A percentile compares a stretch with the other conserved stretches of the same genome.
These are phyloP conservation scores for Aspergillus costaricaensis DNA, from an alignment of 2,329 filamentous ascomycete genomes.

Conservation along the genomic window DNA sequence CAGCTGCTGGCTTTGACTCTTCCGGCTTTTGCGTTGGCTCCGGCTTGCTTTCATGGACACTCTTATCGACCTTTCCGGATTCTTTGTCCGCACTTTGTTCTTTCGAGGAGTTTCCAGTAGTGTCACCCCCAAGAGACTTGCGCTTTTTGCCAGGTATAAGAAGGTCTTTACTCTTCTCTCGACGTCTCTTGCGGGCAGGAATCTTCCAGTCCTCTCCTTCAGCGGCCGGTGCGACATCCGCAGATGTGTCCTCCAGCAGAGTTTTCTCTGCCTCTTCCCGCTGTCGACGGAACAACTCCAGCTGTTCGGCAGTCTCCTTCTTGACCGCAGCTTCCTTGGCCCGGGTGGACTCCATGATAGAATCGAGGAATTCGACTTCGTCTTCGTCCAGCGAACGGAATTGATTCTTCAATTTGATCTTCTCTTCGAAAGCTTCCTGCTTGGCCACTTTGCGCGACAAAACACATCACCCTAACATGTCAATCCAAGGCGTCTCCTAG, in stretches of 20 bases:
- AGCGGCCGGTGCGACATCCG: slow-evolving; percentile 31
- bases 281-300: slow-evolving; percentile 61
- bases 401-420: slow-evolving; percentile 52
- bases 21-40: neutral
- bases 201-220: slow-evolving; percentile 53
- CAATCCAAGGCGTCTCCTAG: slow-evolving; percentile 28
- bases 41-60: neutral
- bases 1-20: neutral
- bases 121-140: slow-evolving; percentile 38
- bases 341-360: slow-evolving; percentile 58
- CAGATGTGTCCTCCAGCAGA: slow-evolving; percentile 41
- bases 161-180: slow-evolving; percentile 47
- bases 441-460: slow-evolving; percentile 43
- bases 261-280: slow-evolving; percentile 61
- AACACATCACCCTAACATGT: slow-evolving; percentile 44
- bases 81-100: slow-evolving; percentile 16
- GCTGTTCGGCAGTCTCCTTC: slow-evolving; percentile 60
- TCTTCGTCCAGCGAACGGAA: slow-evolving; percentile 55
- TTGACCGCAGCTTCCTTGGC: slow-evolving; percentile 59
- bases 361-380: slow-evolving; percentile 56
- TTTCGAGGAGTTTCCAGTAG: slow-evolving; percentile 8
- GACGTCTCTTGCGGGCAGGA: slow-evolving; percentile 55
- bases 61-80: neutral
- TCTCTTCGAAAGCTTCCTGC: slow-evolving; percentile 56
- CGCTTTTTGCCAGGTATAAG: slow-evolving; percentile 46